Base-by-base conservation (phyloP, 2,329 filamentous ascomycete genomes). In the Graphilbum fragrans region DNA sequence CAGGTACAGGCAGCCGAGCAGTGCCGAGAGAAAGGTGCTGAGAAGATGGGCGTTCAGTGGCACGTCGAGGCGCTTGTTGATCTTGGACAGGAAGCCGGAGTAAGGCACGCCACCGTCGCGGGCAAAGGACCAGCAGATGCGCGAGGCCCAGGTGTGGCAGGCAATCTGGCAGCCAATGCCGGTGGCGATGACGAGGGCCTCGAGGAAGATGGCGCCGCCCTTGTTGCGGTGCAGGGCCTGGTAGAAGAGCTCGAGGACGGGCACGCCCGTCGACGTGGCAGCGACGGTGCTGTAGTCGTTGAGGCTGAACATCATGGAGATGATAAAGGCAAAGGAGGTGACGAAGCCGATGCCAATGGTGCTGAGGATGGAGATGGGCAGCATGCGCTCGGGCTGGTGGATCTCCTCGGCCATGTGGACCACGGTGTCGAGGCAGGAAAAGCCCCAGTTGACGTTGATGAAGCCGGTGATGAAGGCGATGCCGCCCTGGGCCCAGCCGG, bases 261-360 rank as follows among this genome's bases (percentile, higher is more conserved):
- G 66, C 5, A 67, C 55, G 2, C 58, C 59, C 9, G 64, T 68
- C 41, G 56, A 55, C 11, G 61, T 66, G 6, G 51, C 51, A 41
- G 62, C 57, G 0, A 73, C 55, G 1, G 56, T 57, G 36, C 58
- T 50, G 41, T 66, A 69, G 50, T 72, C 62, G 38, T 66, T 63
- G 31, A 71, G 62, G 2, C 59, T 65, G 49, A 69, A 73, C 63
- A 73, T 70, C 37, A 74, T 62, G 9, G 59, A 57, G 29, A 72
- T 59, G 2, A 69, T 55, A 48, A 70, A 72, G n/a, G 61, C 57
- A 12, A 71, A 49, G 4, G 65, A 64, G 0, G 69, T 73, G 37
- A 73, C 29, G 20, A 73, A 35, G 25, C 19, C 39, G 14, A 41
- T 41, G 33, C 10, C 16, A 2, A 41, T 17, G 17, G 39, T 41